phyloP scores from a whole-genome alignment of 768 basidiomycete genomes.

The Strobilomyces echinocephalus region DNA sequence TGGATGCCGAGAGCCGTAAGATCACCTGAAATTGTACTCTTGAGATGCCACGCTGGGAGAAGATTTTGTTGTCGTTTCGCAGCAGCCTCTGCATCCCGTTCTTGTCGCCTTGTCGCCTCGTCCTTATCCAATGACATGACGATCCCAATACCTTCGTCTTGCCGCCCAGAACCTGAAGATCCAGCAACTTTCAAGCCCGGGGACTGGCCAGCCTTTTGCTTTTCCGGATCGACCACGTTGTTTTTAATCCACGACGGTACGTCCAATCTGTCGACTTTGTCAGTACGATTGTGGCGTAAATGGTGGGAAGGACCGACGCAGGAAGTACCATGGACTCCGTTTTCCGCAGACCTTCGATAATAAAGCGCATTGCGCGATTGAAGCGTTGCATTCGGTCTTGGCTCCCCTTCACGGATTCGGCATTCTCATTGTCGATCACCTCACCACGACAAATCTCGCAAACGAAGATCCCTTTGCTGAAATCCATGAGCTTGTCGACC shows the following conservation, averaged over 20 bases:
- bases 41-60: constrained; percentile 91
- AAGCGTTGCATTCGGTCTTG: constrained; percentile 96
- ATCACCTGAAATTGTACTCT: constrained; percentile 92
- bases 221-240: constrained; percentile 61
- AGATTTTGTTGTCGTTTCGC: constrained; percentile 87
- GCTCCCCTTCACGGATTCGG: constrained; percentile 76
- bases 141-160: constrained; percentile 62
- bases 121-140: constrained; percentile 89
- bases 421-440: constrained; percentile 87
- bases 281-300: neutral
- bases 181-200: constrained; percentile 72
- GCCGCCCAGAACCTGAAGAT: constrained; percentile 49
- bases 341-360: constrained; percentile 82
- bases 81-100: constrained; percentile 77
- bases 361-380: constrained; percentile 83
- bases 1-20: constrained; percentile 81
- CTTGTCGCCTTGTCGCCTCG: constrained; percentile 64
- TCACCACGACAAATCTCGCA: constrained; percentile 89
- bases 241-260: constrained; percentile 78
- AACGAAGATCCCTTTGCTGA: constrained; percentile 54
- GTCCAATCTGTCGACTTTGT: constrained; percentile 55
- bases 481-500: constrained; percentile 78
- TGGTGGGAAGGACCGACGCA: constrained; percentile 46
- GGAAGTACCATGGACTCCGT: constrained; percentile 86
- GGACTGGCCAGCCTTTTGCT: constrained; percentile 48